Evolutionary conservation across 148 eudicot genomes (phyloP), one percentile per base, ranked within the genome.

Genomic region (Vaccinium corymbosum): DNA sequence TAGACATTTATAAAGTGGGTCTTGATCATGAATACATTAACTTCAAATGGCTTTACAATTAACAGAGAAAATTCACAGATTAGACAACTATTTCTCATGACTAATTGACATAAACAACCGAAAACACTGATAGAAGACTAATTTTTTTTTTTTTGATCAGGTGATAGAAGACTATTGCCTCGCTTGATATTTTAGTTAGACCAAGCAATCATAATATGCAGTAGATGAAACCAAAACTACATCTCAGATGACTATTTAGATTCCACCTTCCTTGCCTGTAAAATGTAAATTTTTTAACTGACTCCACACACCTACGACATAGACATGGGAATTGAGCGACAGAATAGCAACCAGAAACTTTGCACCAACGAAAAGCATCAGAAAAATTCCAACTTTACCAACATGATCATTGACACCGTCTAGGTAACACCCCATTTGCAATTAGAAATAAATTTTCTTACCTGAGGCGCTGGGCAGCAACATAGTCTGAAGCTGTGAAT

Each of bases 401-500:
- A 51, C 80, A 25, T 52, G 19, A 64, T 64, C 20, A 62, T 6
- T 81, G 10, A 22, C 12, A 64, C 32, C 25, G 4, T 68, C 73
- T 68, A 68, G 42, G 38, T 68, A 68, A 68, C 14, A 68, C 73
- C 13, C 73, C 17, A 29, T 27, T 68, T 1, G 17, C 38, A 12
- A 13, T 42, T 42, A 42, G 14, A 1, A 29, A 27, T 2, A 12
- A 68, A 3, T 82, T 71, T 20, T 48, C 91, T 88, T 83, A 94
- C 99, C 95, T 91, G 53, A 93, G 88, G 82, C 92, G 90, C 86
- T 94, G 98, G 84, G 98, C 94, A 87, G 98, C 91, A 87, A 97
- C 92, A 79, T 97, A 97, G 78, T 97, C 99, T 81, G 94, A 80
- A 27, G 98, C 95, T 14, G 95, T 74, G 89, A 93, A 93, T 79